Base-by-base conservation (phyloP, 2,329 filamentous ascomycete species). In the Ophiostoma novo-ulmi region DNA sequence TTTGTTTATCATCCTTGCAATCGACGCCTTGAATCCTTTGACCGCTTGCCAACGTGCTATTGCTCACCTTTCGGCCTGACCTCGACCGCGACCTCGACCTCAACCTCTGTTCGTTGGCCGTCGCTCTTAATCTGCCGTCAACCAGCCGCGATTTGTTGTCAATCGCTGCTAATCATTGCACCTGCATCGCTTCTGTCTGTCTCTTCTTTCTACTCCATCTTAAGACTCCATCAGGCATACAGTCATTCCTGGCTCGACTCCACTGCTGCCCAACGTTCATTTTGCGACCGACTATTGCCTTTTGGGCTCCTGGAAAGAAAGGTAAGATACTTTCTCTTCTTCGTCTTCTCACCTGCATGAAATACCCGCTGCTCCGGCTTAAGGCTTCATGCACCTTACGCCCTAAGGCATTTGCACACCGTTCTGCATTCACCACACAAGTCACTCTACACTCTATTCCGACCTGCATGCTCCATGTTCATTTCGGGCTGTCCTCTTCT, bases 201-300 rank as follows among this genome's bases (percentile, higher is more conserved):
- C 48, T 64, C 14, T 26, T 64, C 13, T 35, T 20, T 38, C 61
- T 64, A 17, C 35, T 38, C 58, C 22, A 35, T 63, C 26, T 55
- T 10, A 22, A 86, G 73, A 88, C n/a, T 48, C 39, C 36, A 10
- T 65, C 68, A 70, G 68, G 68, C 55, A 64, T 48, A 14, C 4
- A 38, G 20, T 38, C 39, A 58, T 35, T 66, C 52, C 10, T 38
- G 22, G 17, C 26, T 65, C 65, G 67, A 68, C 72, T 71, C 71
- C 72, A 72, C 72, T 73, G 72, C 67, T 73, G 72, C 72, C 72
- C 72, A 73, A 73, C 72, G 41, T 35, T 38, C 64, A 35, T 64
- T 35, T 64, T 35, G 61, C 58, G n/a, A 55, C 48, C 48, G 52
- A 58, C 26, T 63, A 63, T 26, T 58, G 52, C 52, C 22, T 22